Base-by-base conservation (phyloP, 1,284 basidiomycete genomes). In the Sanghuangporus weigelae region DNA sequence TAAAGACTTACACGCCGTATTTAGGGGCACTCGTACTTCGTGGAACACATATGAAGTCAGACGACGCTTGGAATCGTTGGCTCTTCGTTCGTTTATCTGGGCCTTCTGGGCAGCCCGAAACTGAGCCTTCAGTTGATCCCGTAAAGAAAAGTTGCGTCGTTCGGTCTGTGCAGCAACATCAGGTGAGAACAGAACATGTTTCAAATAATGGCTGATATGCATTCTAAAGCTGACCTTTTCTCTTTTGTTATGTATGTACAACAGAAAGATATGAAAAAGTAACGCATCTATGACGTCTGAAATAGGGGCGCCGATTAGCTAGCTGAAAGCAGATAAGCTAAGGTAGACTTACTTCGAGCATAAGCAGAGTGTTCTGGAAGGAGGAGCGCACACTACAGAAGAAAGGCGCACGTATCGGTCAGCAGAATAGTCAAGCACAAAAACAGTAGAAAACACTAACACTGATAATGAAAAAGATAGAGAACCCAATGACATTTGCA, bases 21-120 rank as follows among this genome's bases (percentile, higher is more conserved):
- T 96, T 66, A 96, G 79, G 19, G 95, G 94, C 53, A 96, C 94
- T 68, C 94, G 87, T 72, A 94, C 93, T 79, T 93, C 53, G 84
- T 86, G 63, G 65, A 73, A 73, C 51, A 72, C 70, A 59, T 68
- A 72, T 12, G 68, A 71, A 26, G 73, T 71, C 39, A 74, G 71
- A 36, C 72, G 69, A 35, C 71, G 39, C 57, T 74, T 74, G 10
- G 71, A 71, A n/a, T 71, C 68, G 57, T 67, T 68, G 10, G 73
- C 79, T 58, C 77, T 74, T 31, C 77, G 74, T 67, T 84, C 83
- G 66, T 80, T 79, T 55, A 79, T 75, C 70, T 83, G 80, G 0
- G 83, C 82, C 42, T 79, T 78, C 65, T 84, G 81, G 12, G 81
- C 80, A 0, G 80, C 79, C 12, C 72, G 69, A 63, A 71, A 76